Evolutionary conservation across 495 filamentous ascomycete species (phyloP).

Genomic region (Trichoderma virens): DNA sequence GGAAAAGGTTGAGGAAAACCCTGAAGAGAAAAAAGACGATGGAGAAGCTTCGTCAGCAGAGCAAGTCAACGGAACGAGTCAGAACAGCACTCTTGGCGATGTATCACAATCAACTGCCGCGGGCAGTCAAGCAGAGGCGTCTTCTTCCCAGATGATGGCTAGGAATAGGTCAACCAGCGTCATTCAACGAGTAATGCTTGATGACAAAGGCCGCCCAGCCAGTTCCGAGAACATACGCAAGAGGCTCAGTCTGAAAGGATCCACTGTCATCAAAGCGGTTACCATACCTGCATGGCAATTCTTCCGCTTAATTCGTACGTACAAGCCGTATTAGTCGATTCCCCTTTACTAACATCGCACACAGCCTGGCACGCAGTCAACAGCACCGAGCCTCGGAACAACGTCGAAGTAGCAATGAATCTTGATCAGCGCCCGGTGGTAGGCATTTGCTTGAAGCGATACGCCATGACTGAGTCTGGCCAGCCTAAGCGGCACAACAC

Average conservation of each 20-base stretch:
- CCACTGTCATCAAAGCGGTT: constrained; percentile 65
- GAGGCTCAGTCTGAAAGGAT: constrained; percentile 34
- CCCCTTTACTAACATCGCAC: constrained; percentile 46
- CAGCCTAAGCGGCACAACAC: constrained; percentile 62
- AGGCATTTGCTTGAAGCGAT: constrained; percentile 87
- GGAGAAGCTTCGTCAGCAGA: background rate
- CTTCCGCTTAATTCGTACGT: constrained; percentile 77
- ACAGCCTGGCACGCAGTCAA: constrained; percentile 60
- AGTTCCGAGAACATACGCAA: constrained; percentile 32
- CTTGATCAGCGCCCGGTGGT: constrained; percentile 65
- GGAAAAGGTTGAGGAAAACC: too few species aligned
- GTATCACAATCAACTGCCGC: background rate
- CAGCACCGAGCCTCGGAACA: constrained; percentile 32
- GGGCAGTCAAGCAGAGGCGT: background rate
- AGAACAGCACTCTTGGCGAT: background rate
- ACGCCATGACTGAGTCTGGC: constrained; percentile 65
- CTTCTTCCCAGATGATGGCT: background rate
- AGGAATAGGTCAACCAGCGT: constrained; percentile 39
- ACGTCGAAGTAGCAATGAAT: constrained; percentile 40
- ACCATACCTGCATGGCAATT: constrained; percentile 98
- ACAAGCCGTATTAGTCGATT: background rate
- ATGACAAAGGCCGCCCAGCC: constrained; percentile 22
- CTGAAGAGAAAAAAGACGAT: too few species aligned
- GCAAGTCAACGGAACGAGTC: background rate
- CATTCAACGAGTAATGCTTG: constrained; percentile 40